Conservation (phyloP, 129 eudicot species). For the Lactuca sativa region DNA sequence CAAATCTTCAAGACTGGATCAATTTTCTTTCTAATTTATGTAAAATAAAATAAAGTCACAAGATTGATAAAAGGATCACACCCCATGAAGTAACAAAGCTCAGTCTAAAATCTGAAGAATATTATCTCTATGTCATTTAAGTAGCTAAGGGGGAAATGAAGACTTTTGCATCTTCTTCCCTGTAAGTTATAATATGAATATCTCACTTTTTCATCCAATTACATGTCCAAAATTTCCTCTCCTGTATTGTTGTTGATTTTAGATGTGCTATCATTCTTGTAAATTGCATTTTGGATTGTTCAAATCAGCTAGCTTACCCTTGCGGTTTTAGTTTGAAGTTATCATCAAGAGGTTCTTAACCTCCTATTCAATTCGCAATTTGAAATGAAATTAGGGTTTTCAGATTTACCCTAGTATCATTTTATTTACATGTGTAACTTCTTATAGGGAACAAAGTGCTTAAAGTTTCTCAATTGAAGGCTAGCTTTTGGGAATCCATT, state of each 20-base stretch:
- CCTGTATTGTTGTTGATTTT: conserved; percentile 9
- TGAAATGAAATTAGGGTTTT: not conserved
- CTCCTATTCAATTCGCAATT: not conserved
- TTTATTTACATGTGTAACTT: not conserved
- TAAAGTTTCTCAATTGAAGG: conserved; percentile 49
- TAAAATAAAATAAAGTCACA: no score
- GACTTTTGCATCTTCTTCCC: conserved; percentile 30
- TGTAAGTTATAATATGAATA: conserved; percentile 16
- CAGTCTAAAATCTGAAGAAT: conserved; percentile 17
- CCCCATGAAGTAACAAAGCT: not conserved
- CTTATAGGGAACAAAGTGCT: conserved; percentile 58
- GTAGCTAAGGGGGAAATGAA: conserved; percentile 22
- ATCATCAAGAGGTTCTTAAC: conserved; percentile 42
- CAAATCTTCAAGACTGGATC: conserved; percentile 68
- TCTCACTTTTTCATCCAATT: not conserved
- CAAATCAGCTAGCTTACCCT: conserved; percentile 33
- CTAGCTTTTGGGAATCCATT: conserved; percentile 86
- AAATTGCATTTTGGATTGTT: conserved; percentile 28
- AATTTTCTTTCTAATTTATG: conserved; percentile 69
- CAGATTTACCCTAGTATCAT: conserved; percentile 3
- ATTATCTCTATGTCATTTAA: conserved; percentile 16
- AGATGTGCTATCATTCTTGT: conserved; percentile 37
- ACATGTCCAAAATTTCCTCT: not conserved
- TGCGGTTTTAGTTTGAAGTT: conserved; percentile 25
- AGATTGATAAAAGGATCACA: no score